Base-by-base conservation (phyloP, 2,329 filamentous ascomycete species). In the Fusarium haematococcum region DNA sequence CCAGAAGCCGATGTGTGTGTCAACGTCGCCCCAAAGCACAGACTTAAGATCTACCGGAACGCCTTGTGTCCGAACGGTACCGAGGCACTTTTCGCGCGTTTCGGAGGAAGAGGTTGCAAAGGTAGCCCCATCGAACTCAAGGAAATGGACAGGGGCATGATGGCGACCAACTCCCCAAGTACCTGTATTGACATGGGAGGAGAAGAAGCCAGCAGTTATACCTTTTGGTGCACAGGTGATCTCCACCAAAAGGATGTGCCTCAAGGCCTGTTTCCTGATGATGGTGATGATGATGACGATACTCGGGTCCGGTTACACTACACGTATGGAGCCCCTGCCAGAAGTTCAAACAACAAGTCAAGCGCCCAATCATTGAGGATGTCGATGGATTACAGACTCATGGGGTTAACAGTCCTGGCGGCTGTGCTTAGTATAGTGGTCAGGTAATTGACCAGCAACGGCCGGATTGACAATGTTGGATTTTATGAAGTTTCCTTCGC, bases 41-140 rank as follows among this genome's bases (percentile, higher is more conserved):
- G 20, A 13, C 63, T 73, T 37, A 73, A 62, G 39, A 63, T 73
- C 20, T 70, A 70, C 32, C 25, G 64, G 11, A 67, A 63, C 27
- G 70, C 70, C 2, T 43, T 73, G 4, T 73, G 70, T 27, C 32
- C 61, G 4, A 56, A 70, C 35, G 61, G 52, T 8, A 61, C 67
- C 11, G 70, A 70, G 23, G 70, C 70, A 8, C 27, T 52, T 18
- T 65, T 73, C 50, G 64, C 68, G 5, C 58, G 56, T 43, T 73
- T 63, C 25, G 8, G 25, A 4, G 48, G 39, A 5, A 35, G 1
- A 6, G 65, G 58, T 4, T 73, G 68, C 27, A 39, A 1, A 8
- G 62, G 52, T 5, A n/a, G 25, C n/a, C 52, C 68, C 23, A 14
- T 62, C 1, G 50, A 50, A 33, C 18, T 71, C 11, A 61, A 48